These are phyloP conservation scores for Boletus speciosus DNA, from an alignment of 768 basidiomycete species.

Conservation along the genomic window DNA sequence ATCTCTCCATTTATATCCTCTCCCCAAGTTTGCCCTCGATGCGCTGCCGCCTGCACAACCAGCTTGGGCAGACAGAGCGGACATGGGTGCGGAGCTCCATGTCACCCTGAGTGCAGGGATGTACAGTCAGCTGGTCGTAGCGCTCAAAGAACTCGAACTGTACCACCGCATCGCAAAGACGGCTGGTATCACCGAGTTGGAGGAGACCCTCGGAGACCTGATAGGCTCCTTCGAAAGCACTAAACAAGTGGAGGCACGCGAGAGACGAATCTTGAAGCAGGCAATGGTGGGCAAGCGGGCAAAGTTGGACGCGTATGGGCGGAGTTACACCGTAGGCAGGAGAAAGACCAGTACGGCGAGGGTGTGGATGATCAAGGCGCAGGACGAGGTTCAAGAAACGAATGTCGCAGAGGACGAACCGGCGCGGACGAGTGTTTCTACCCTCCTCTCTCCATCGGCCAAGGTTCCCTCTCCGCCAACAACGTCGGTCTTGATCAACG, in stretches of 20 bases:
- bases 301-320: conserved; percentile 68
- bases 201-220: conserved; percentile 57
- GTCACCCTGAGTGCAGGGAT: conserved; percentile 63
- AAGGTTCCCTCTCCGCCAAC: conserved; percentile 39
- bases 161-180: conserved; percentile 36
- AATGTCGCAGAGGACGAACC: background rate
- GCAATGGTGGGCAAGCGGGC: conserved; percentile 50
- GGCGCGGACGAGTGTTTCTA: conserved; percentile 9
- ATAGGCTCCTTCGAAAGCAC: conserved; percentile 65
- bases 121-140: conserved; percentile 58
- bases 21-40: conserved; percentile 65
- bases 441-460: conserved; percentile 18
- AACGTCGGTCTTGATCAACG: conserved; percentile 80
- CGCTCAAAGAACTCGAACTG: conserved; percentile 67
- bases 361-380: conserved; percentile 86
- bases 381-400: conserved; percentile 34
- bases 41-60: conserved; percentile 55
- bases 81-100: conserved; percentile 56
- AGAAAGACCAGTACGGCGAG: conserved; percentile 88
- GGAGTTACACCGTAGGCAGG: conserved; percentile 82
- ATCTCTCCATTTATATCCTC: conserved; percentile 66
- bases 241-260: conserved; percentile 47
- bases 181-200: conserved; percentile 41
- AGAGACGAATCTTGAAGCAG: conserved; percentile 23
- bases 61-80: conserved; percentile 65